phyloP scores from a whole-genome alignment of 2,329 filamentous ascomycete species.

The Nemania diffusa region DNA sequence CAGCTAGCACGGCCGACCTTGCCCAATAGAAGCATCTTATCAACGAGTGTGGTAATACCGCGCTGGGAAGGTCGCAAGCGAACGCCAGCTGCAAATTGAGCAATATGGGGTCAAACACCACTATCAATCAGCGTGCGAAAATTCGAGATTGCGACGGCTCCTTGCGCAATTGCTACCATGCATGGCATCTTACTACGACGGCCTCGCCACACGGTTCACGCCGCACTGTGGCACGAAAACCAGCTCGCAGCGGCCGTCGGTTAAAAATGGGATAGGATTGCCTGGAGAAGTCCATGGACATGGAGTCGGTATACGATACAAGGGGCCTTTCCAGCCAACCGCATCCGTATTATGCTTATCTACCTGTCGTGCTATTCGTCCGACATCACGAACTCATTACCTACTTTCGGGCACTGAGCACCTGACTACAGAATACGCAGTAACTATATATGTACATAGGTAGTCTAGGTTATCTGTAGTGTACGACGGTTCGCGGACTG shows the following conservation, averaged over 20 bases:
- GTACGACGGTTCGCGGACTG: neutral
- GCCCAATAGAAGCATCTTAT: slow-evolving; percentile 8
- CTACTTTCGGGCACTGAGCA: too few relatives aligned
- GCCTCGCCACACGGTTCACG: neutral
- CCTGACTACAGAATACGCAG: neutral
- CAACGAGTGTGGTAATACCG: neutral
- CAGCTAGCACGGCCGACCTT: slow-evolving; percentile 9
- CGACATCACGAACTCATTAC: neutral
- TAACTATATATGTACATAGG: too few relatives aligned
- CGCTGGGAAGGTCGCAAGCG: slow-evolving; percentile 20
- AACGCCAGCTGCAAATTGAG: neutral
- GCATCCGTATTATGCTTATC: neutral
- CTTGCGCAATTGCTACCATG: slow-evolving; percentile 30
- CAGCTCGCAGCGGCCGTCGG: neutral
- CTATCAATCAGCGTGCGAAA: neutral
- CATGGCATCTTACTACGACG: slow-evolving; percentile 23
- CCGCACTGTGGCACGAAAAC: slow-evolving; percentile 10
- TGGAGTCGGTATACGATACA: neutral
- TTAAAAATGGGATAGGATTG: neutral
- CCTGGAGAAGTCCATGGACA: neutral
- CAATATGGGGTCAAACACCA: neutral
- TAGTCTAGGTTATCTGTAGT: neutral
- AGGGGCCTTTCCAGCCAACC: neutral
- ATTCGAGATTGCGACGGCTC: slow-evolving; percentile 20
- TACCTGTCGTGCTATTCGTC: neutral